Base-by-base conservation (phyloP, 225 moss, liverwort and hornwort genomes). In the Rhytidiadelphus loreus region DNA sequence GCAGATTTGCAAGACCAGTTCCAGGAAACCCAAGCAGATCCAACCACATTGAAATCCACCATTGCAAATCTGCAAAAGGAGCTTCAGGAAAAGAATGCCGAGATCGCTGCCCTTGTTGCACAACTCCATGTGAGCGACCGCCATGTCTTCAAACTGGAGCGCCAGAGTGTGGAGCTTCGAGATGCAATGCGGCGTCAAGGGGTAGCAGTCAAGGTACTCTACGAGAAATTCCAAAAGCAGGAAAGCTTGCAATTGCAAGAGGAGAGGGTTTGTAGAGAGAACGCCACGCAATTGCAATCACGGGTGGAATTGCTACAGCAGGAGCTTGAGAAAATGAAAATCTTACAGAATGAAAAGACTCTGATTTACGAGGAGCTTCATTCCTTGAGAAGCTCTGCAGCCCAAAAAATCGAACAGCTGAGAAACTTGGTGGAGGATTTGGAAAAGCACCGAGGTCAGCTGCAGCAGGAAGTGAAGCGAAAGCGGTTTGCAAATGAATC, bases 381-480 rank as follows among this genome's bases (percentile, higher is more conserved):
- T 32, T 37, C 41, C 39, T 48, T 77, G 48, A 90, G 74, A 87
- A 79, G 14, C 63, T 76, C 82, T 29, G n/a, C 72, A 46, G 82
- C 52, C 25, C 82, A 60, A 26, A 82, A 71, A 48, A 72, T n/a
- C 33, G 86, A 89, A 57, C 25, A 85, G 85, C 65, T 87, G 80
- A 71, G 74, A 68, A 81, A 8, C 62, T 83, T 81, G 64, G 88
- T 78, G 44, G 12, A 91, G 77, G 92, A 94, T 48, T 85, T 91
- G 70, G 93, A 92, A 83, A 86, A 91, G 74, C 88, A 89, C 15
- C 88, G 90, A 68, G 81, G 73, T 48, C 91, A 73, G 48, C 56
- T 89, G 83, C 74, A 86, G 64, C 86, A 90, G 77, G 89, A 91
- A 76, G 85, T 92, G 20, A 93, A 86, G 56, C 91, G 91, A 50